Evolutionary conservation across 352 stramenopile genomes (phyloP), one percentile per base, ranked within the genome.

Genomic region (Lagenidium giganteum): DNA sequence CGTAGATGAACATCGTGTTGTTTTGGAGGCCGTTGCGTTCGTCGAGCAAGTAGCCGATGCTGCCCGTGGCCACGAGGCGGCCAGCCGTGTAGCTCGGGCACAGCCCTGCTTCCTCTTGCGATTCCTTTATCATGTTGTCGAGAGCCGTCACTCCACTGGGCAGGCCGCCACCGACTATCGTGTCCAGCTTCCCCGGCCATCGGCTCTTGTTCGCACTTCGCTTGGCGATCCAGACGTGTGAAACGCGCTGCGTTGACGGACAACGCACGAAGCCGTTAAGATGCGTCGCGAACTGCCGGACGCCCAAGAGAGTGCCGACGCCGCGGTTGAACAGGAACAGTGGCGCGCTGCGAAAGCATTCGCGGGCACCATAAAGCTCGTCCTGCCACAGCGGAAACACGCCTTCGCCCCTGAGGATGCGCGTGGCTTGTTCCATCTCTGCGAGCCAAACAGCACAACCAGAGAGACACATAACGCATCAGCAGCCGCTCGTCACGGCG

Each of bases 111-210:
- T 84, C 68, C 57, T 84, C 69, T 16, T 68, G 22, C 3, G 64
- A 46, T 39, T 84, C 71, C 33, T 84, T 84, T 33, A 76, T 25
- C 68, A 84, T 84, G 43, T 84, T 84, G 25, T 77, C 63, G 8
- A 57, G 47, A 9, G 64, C 48, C 6, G 68, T 69, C 30, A 71
- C 70, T 13, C 51, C 38, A 13, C 30, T 40, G 9, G 71, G 71
- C 1, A 84, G 47, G 13, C 69, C 71, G 9, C 71, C 68, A 2
- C 68, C 69, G 0, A 71, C 71, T 22, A 84, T 60, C 1, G 71
- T 77, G 28, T 84, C 69, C 23, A 68, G 42, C 42, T 65, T 48
- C 23, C 61, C 41, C 16, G 69, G 66, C 63, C 64, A 79, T 23
- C 59, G 57, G 14, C 61, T 68, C 45, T 74, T 78, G 18, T 39